Evolutionary conservation across 2,329 filamentous ascomycete species (phyloP).

Genomic region (Pezicula neosporulosa): DNA sequence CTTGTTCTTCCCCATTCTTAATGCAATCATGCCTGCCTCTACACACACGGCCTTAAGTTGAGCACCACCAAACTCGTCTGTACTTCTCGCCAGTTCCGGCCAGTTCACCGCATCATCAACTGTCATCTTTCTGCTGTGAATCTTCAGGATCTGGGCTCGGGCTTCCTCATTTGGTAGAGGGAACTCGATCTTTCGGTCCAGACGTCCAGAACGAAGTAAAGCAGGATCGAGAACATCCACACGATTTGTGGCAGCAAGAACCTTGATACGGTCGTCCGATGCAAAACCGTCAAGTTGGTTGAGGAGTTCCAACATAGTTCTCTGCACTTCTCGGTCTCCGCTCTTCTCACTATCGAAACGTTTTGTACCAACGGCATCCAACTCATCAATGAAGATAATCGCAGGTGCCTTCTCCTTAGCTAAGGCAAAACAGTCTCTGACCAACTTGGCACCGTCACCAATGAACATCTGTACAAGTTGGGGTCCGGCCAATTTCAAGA

Average conservation of each 20-base stretch:
- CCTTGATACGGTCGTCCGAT: slow-evolving; percentile 94
- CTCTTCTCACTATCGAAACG: slow-evolving; percentile 98
- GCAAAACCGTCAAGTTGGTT: slow-evolving; percentile 99
- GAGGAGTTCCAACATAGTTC: slow-evolving; percentile 97
- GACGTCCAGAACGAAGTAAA: slow-evolving; percentile 82
- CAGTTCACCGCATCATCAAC: slow-evolving; percentile 93
- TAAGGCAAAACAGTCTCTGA: slow-evolving; percentile 94
- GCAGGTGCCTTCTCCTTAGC: slow-evolving; percentile 98
- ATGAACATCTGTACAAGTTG: slow-evolving; percentile 99
- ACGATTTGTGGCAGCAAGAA: slow-evolving; percentile 90
- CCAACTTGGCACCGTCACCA: slow-evolving; percentile 94
- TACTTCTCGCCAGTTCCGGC: slow-evolving; percentile 91
- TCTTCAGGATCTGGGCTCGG: slow-evolving; percentile 92
- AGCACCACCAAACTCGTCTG: slow-evolving; percentile 96
- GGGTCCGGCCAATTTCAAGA: slow-evolving; percentile 95
- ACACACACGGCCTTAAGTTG: slow-evolving; percentile 98
- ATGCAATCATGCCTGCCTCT: slow-evolving; percentile 97
- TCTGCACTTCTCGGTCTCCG: slow-evolving; percentile 94
- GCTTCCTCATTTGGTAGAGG: slow-evolving; percentile 97
- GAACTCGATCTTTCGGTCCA: slow-evolving; percentile 98
- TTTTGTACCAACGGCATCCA: slow-evolving; percentile 97
- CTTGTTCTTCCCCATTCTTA: slow-evolving; percentile 92
- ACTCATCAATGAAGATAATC: slow-evolving; percentile 99
- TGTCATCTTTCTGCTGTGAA: slow-evolving; percentile 98
- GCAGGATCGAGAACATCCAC: slow-evolving; percentile 92